Evolutionary conservation across 495 filamentous ascomycete genomes (phyloP), one percentile per base, ranked within the genome.

Genomic region (Penicillium pulvis): DNA sequence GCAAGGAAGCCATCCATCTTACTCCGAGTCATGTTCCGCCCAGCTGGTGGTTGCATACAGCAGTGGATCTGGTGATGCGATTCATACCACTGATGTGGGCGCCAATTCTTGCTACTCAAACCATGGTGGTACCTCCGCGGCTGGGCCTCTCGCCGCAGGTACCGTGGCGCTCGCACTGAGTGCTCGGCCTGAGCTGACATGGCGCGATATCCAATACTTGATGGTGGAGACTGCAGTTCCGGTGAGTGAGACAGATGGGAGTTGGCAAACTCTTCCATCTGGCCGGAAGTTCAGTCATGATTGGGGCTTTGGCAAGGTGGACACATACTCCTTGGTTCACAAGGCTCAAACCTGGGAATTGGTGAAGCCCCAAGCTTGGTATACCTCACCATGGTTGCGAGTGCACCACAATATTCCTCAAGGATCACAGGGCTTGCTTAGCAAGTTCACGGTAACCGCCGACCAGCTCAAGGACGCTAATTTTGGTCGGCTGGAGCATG

Each of bases 281-380:
- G 95, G 95, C 56, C 88, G 85, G 70, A 87, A 89, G 63, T 98
- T 88, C 75, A 96, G 91, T 66, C 94, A 98, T 66, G 89, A 90
- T 54, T 98, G 88, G 81, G 94, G 93, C 41, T 98, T 94, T 69
- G 94, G 94, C 59, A 97, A 97, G 74, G 75, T 98, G 20, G 94
- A 98, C 66, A 86, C 88, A 10, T 97, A 87, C 67, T 85, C 87
- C 28, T 83, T 96, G 51, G 90, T 98, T 20, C 88, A 96, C 67
- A 85, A 83, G 39, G 93, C 94, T 55, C 93, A 90, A 76, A 84
- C 79, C 1, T 97, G 91, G 83, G 83, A 92, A 59, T 79, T 85
- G 5, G 91, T 98, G 49, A 98, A 98, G 71, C 95, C 95, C n/a
- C 94, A 98, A 71, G 88, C 91, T 10, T 98, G 95, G 95, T 93